Base-by-base conservation (phyloP, 1,139 yeast species). In the Nakaseomyces kungkrabaensis region DNA sequence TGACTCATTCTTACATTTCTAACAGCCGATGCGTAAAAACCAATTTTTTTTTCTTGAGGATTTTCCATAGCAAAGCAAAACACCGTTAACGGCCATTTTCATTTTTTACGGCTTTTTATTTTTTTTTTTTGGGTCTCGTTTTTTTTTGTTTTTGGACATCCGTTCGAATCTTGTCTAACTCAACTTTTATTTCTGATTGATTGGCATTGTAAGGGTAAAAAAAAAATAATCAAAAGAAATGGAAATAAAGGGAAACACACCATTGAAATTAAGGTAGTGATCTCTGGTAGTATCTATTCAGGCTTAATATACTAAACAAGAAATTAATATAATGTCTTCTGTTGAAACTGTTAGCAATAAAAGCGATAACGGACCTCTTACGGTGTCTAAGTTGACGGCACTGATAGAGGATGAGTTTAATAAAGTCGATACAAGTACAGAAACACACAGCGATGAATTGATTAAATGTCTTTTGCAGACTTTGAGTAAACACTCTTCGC, bases 401-500 rank as follows among this genome's bases (percentile, higher is more conserved):
- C 26, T 56, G 41, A 53, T 56, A 17, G 50, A 50, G 45, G 51
- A 47, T 7, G 40, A 48, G 10, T 49, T 37, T 29, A 11, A 43
- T 27, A 25, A 46, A 11, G 33, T 10, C 9, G 44, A 38, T 37
- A 41, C 36, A 24, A 45, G 54, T 3, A 44, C 53, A 5, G 34
- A 44, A 34, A 37, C 40, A 13, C 42, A 36, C 10, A 40, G 45
- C 6, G 52, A 55, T 22, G 45, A 41, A 11, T 50, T 56, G 27
- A 54, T 59, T 17, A 52, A 54, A 17, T 41, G 25, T 10, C 43
- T 62, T 7, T 53, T 71, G 10, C 52, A 51, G 5, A 52, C 56
- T 22, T 53, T 71, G 25, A 56, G 61, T n/a, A 52, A 52, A 22
- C 63, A 60, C 48, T 71, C 74, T 1, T 65, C 73, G 4, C 64